Conservation (phyloP, 2,329 filamentous ascomycete species). For the Aureobasidium pullulans region DNA sequence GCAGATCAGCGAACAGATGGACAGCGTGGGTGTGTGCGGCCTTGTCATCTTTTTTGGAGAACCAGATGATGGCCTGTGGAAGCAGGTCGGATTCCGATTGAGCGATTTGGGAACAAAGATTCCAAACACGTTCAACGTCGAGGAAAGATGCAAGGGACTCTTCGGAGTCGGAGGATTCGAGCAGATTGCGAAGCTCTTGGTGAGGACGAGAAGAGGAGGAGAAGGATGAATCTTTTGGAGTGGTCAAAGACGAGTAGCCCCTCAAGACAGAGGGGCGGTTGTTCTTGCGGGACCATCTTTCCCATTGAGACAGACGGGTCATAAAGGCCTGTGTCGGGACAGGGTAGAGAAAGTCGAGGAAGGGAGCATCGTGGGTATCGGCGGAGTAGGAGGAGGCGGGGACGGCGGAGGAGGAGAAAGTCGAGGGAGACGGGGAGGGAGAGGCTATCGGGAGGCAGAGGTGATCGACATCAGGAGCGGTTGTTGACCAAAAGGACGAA, state of each 20-base stretch:
- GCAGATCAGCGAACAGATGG: neutral
- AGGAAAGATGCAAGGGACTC: neutral
- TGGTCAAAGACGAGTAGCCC: slow-evolving; percentile 15
- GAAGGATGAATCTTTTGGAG: neutral
- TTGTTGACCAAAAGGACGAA: slow-evolving; percentile 50
- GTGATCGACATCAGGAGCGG: slow-evolving; percentile 40
- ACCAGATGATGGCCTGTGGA: neutral
- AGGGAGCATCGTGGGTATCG: slow-evolving; percentile 15
- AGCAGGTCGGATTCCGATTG: neutral
- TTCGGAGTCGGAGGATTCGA: neutral
- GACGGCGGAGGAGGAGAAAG: neutral
- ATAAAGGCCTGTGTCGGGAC: slow-evolving; percentile 33
- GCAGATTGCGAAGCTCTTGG: neutral
- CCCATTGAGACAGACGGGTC: slow-evolving; percentile 7
- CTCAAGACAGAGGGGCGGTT: neutral
- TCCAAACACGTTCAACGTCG: slow-evolving; percentile 2
- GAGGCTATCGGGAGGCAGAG: slow-evolving; percentile 21
- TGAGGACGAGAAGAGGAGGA: neutral
- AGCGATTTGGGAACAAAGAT: neutral
- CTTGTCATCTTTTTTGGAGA: neutral
- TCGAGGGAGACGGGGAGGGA: neutral
- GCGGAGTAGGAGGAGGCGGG: neutral
- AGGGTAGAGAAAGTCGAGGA: slow-evolving; percentile 44
- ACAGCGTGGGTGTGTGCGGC: neutral
- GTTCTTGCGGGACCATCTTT: slow-evolving; percentile 8